A percentile compares a stretch with the other conserved stretches of the same genome.
Evolutionary conservation across 1,284 basidiomycete genomes (phyloP).

Genomic region (Phellopilus nigrolimitatus): DNA sequence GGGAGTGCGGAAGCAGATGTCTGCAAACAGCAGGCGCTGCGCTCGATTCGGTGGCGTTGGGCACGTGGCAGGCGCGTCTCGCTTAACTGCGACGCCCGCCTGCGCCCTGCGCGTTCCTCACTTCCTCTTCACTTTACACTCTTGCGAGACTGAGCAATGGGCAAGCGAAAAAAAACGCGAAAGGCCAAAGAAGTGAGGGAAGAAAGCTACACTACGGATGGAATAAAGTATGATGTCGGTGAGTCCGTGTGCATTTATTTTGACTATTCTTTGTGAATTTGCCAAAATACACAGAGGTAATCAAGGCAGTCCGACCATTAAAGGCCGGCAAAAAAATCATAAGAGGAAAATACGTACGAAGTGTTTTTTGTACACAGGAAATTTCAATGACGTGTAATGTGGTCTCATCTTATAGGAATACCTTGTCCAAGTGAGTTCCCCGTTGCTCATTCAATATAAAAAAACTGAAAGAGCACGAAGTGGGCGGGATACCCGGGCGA

Average conservation of each 20-base stretch:
- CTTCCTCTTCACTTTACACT: not conserved
- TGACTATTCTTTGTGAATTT: not conserved
- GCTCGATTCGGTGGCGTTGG: not conserved
- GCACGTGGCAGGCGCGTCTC: not conserved
- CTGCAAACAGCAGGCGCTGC: too few species aligned
- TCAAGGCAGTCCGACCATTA: slow-evolving; percentile 2
- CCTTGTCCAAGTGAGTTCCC: slow-evolving; percentile 8
- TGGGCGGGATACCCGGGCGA: slow-evolving; percentile 22
- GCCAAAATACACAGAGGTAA: slow-evolving; percentile 5
- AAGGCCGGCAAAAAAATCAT: too few species aligned
- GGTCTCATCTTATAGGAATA: slow-evolving; percentile 2
- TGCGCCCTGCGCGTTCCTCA: too few species aligned
- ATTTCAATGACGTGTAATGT: not conserved
- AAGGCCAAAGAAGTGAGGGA: not conserved
- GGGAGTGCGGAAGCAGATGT: too few species aligned
- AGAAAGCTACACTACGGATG: not conserved
- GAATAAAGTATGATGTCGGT: slow-evolving; percentile 14
- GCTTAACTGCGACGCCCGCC: not conserved
- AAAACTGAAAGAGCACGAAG: slow-evolving; percentile 4
- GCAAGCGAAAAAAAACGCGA: slow-evolving; percentile 6
- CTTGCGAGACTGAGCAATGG: slow-evolving; percentile 6
- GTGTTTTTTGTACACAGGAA: not conserved
- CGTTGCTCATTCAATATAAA: not conserved
- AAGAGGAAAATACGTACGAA: slow-evolving; percentile 7
- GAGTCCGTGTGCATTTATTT: not conserved